A percentile compares a stretch with the other conserved stretches of the same genome.
phyloP scores from a whole-genome alignment of 306 rosid species.

The Gastrolobium villosum region DNA sequence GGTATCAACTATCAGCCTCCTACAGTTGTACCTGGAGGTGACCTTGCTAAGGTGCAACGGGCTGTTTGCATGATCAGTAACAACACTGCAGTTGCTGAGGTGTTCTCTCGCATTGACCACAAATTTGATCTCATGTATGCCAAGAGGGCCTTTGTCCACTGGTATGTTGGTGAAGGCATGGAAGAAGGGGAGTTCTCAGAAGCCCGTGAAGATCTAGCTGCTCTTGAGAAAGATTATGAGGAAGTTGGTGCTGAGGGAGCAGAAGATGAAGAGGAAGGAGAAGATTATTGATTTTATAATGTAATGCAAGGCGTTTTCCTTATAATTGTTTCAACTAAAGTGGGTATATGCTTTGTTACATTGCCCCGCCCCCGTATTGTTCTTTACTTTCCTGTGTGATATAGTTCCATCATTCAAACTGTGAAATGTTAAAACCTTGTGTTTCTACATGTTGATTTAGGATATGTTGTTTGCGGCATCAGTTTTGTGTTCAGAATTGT shows the following conservation, averaged over 20 bases:
- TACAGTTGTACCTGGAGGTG: slow-evolving; percentile 94
- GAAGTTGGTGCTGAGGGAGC: slow-evolving; percentile 98
- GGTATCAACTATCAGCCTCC: slow-evolving; percentile 99
- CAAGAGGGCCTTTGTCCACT: slow-evolving; percentile 99
- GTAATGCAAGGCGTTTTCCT: slow-evolving; percentile 41
- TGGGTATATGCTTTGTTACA: slow-evolving; percentile 55
- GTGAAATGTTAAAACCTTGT: slow-evolving; percentile 52
- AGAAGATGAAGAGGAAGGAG: slow-evolving; percentile 87
- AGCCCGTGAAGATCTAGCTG: slow-evolving; percentile 99
- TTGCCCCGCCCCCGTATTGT: slow-evolving; percentile 44
- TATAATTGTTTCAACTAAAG: slow-evolving; percentile 44
- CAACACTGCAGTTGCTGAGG: slow-evolving; percentile 99
- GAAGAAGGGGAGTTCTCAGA: slow-evolving; percentile 99
- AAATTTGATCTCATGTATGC: slow-evolving; percentile 98
- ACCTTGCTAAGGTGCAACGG: slow-evolving; percentile 96
- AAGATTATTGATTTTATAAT: slow-evolving; percentile 64
- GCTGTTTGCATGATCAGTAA: slow-evolving; percentile 99
- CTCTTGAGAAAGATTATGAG: slow-evolving; percentile 99
- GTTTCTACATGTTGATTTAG: slow-evolving; percentile 47
- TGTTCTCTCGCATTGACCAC: slow-evolving; percentile 97
- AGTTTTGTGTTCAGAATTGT: slow-evolving; percentile 43
- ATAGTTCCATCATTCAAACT: slow-evolving; percentile 49
- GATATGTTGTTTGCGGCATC: slow-evolving; percentile 51
- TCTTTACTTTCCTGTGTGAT: slow-evolving; percentile 56
- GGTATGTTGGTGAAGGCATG: slow-evolving; percentile 99